Base-by-base conservation (phyloP, 768 basidiomycete species). In the Daedaleopsis nitida region DNA sequence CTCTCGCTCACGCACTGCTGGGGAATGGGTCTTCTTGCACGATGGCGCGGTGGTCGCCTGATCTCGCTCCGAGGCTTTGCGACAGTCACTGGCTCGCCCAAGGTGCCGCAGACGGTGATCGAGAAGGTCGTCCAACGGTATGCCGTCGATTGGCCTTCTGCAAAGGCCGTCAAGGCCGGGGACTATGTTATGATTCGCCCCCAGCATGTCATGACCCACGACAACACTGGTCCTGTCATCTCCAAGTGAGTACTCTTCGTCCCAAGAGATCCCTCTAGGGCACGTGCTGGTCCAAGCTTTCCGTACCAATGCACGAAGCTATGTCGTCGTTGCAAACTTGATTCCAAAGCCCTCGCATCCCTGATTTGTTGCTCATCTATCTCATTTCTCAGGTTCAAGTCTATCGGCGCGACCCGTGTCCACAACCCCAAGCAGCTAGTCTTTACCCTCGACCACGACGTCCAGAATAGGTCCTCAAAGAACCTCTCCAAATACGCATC, bases 181-280 rank as follows among this genome's bases (percentile, higher is more conserved):
- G 97, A 99, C 87, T 98, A 98, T 86, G 95, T 98, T 42, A 99
- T 98, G 96, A 97, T 99, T 77, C 86, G 87, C 44, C 97, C 97
- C 23, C 89, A 98, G 72, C 94, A 98, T 83, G 95, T 98, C 67
- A 96, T 96, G 94, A 96, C 93, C 11, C 94, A 96, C 66, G 97
- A 99, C 70, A 98, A 98, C 72, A 99, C 97, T 13, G 97, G 95
- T 0, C 96, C 97, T 8, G 96, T 99, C 64, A 96, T 99, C 62
- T 88, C 91, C 72, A 99, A 98, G 95, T 95, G 71, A 70, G 89
- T 80, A 17, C 19, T 10, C 39, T 42, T 10, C 17, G 3, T 42
- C 39, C 24, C 49, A 43, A 19, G 3, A 21, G 16, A 2, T n/a
- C n/a, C n/a, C n/a, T n/a, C n/a, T n/a, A n/a, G n/a, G n/a, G n/a